Evolutionary conservation across 164 flowering plant genomes (phyloP).

Genomic region (Brasenia schreberi): DNA sequence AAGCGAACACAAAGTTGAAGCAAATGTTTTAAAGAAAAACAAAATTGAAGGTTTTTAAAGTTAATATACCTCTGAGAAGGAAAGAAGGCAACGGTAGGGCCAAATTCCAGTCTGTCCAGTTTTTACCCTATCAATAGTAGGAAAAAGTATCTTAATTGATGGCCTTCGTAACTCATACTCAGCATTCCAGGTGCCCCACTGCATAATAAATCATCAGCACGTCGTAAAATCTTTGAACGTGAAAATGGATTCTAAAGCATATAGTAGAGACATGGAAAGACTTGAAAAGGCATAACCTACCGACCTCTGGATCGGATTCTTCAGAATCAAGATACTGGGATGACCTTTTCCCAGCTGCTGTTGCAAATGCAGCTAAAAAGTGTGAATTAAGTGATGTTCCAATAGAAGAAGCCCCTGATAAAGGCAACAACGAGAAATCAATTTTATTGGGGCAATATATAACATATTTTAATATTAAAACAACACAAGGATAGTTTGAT

Average conservation of each 20-base stretch:
- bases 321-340: conserved; percentile 44
- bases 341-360: conserved; percentile 72
- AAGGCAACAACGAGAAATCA: not conserved
- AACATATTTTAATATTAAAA: too few species aligned
- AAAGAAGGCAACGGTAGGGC: conserved; percentile 57
- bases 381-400: conserved; percentile 60
- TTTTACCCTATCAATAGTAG: conserved; percentile 73
- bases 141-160: conserved; percentile 60
- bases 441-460: too few species aligned
- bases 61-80: conserved; percentile 66
- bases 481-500: too few species aligned
- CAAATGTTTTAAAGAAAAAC: not conserved
- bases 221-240: not conserved
- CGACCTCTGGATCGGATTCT: conserved; percentile 89
- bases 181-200: conserved; percentile 93
- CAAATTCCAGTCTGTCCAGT: conserved; percentile 44
- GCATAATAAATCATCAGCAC: conserved; percentile 8
- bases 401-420: conserved; percentile 69
- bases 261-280: not conserved
- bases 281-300: conserved; percentile 10
- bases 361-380: conserved; percentile 81
- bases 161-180: conserved; percentile 59
- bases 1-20: not conserved
- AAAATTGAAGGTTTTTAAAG: not conserved
- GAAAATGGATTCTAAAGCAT: not conserved